phyloP scores from a whole-genome alignment of 1,284 basidiomycete genomes.

The Inonotus obliquus region DNA sequence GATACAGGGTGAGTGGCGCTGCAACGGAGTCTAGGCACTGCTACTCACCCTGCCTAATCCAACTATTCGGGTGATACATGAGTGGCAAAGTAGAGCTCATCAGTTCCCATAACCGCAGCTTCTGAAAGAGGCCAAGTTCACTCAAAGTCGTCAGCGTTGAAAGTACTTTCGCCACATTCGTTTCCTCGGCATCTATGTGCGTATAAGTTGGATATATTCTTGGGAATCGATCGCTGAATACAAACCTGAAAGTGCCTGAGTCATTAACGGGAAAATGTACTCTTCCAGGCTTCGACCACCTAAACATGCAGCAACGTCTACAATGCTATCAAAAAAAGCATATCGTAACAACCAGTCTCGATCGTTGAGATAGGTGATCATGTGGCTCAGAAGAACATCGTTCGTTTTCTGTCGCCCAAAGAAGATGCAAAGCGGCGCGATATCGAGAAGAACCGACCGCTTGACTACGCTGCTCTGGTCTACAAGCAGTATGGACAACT shows the following conservation, averaged over 20 bases:
- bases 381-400: constrained; percentile 92
- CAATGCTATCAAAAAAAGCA: constrained; percentile 94
- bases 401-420: constrained; percentile 91
- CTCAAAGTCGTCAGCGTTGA: constrained; percentile 81
- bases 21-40: background rate
- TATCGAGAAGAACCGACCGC: constrained; percentile 72
- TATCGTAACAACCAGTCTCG: constrained; percentile 88
- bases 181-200: constrained; percentile 84
- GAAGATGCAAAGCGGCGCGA: constrained; percentile 88
- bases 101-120: constrained; percentile 92
- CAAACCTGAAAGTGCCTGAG: constrained; percentile 85
- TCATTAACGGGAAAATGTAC: constrained; percentile 91
- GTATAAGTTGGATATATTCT: background rate
- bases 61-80: constrained; percentile 93
- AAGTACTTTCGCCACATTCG: constrained; percentile 86
- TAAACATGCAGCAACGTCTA: constrained; percentile 90
- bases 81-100: constrained; percentile 86
- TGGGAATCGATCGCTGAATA: constrained; percentile 12
- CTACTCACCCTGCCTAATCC: constrained; percentile 84
- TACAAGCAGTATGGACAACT: constrained; percentile 74
- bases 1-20: background rate
- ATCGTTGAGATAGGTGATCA: constrained; percentile 98
- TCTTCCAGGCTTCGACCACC: constrained; percentile 83
- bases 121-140: constrained; percentile 83
- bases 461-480: constrained; percentile 75